Evolutionary conservation across 164 flowering plant species (phyloP).

Genomic region (Santalum album): DNA sequence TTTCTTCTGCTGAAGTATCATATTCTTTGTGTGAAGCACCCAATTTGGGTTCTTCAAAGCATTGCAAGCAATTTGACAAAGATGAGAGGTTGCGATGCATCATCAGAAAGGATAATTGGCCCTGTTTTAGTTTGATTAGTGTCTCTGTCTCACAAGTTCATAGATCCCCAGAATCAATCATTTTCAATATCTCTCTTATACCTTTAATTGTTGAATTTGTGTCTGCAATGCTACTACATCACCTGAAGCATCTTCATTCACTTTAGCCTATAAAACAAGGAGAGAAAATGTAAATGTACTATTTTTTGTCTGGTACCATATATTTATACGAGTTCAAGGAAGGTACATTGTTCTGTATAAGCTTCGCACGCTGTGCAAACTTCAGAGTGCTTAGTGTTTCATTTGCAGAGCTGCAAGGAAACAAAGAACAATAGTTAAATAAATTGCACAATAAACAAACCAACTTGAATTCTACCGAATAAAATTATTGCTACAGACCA

Average conservation of each 20-base stretch:
- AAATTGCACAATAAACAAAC: slow-evolving; percentile 2
- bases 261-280: slow-evolving; percentile 50
- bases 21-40: slow-evolving; percentile 16
- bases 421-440: slow-evolving; percentile 6
- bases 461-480: neutral
- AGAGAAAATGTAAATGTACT: neutral
- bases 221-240: slow-evolving; percentile 61
- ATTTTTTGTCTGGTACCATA: neutral
- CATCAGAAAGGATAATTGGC: slow-evolving; percentile 54
- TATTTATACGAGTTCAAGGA: slow-evolving; percentile 7
- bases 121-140: slow-evolving; percentile 33
- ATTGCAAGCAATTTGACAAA: slow-evolving; percentile 13
- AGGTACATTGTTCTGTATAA: slow-evolving; percentile 81
- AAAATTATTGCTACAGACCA: slow-evolving; percentile 35
- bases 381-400: slow-evolving; percentile 86
- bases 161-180: neutral
- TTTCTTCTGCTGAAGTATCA: slow-evolving; percentile 15
- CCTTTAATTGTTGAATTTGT: slow-evolving; percentile 75
- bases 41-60: slow-evolving; percentile 18
- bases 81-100: slow-evolving; percentile 32
- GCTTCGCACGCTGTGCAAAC: slow-evolving; percentile 92
- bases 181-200: slow-evolving; percentile 9
- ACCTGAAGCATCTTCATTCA: slow-evolving; percentile 89
- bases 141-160: slow-evolving; percentile 9
- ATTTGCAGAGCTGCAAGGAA: slow-evolving; percentile 53